Evolutionary conservation across 2,329 filamentous ascomycete species (phyloP).

Genomic region (Fusarium sp.): DNA sequence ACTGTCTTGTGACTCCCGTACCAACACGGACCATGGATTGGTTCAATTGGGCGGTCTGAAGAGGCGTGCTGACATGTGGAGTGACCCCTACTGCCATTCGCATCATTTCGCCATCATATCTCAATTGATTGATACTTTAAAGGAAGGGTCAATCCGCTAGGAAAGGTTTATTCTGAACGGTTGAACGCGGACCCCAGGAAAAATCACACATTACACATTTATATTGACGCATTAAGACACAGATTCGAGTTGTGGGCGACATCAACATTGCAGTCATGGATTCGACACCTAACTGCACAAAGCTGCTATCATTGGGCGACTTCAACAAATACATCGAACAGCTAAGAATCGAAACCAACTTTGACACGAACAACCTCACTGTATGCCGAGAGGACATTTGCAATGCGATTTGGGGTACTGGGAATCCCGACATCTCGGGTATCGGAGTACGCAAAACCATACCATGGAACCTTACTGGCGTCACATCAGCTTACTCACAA

Average conservation of each 20-base stretch:
- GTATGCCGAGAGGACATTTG: background rate
- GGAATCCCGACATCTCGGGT: background rate
- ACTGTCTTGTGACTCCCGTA: too few species aligned
- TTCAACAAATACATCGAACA: background rate
- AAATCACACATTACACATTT: accelerated
- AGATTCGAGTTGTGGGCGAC: accelerated
- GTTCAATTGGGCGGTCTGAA: too few species aligned
- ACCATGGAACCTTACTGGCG: accelerated
- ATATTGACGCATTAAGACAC: background rate
- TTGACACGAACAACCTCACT: background rate
- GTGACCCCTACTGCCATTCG: too few species aligned
- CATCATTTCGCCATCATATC: too few species aligned
- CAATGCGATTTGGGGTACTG: background rate
- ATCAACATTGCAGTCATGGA: background rate
- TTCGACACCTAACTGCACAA: background rate
- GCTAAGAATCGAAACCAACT: background rate
- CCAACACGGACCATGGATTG: too few species aligned
- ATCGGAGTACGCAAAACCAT: background rate
- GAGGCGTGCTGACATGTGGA: too few species aligned
- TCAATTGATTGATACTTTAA: too few species aligned
- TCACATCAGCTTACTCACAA: background rate
- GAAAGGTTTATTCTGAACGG: too few species aligned
- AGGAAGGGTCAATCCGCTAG: too few species aligned
- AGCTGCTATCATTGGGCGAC: background rate
- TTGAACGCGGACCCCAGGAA: too few species aligned